Conservation (phyloP, 2,329 filamentous ascomycete species). For the Pseudocercospora pini-densiflorae region DNA sequence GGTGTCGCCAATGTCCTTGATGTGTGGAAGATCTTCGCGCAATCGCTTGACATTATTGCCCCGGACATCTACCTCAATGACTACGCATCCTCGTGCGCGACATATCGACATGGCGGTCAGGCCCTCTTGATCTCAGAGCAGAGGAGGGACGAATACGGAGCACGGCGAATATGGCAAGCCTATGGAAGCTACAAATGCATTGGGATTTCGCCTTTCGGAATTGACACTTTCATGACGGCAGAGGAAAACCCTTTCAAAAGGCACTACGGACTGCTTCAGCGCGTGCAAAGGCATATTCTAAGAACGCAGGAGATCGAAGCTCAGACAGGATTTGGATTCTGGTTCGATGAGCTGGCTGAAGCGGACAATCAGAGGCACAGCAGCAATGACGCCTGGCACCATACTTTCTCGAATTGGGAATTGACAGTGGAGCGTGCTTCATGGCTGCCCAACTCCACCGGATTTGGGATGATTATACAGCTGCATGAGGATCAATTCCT, state of each 20-base stretch:
- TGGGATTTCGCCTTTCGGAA: conserved; percentile 48
- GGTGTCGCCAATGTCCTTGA: conserved; percentile 49
- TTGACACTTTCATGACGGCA: conserved; percentile 46
- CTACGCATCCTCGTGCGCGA: conserved; percentile 50
- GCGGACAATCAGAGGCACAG: conserved; percentile 18
- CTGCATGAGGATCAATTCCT: conserved; percentile 46
- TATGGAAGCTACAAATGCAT: conserved; percentile 48
- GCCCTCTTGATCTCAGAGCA: conserved; percentile 60
- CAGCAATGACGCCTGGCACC: conserved; percentile 35
- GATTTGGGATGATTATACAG: conserved; percentile 51
- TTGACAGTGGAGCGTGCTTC: conserved; percentile 50
- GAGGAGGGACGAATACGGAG: conserved; percentile 53
- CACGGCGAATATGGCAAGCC: conserved; percentile 49
- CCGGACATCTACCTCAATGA: conserved; percentile 58
- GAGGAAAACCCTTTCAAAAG: conserved; percentile 41
- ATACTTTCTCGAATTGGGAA: conserved; percentile 42
- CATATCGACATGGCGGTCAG: conserved; percentile 51
- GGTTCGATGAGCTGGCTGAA: conserved; percentile 45
- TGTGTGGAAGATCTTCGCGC: conserved; percentile 51
- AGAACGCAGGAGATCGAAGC: conserved; percentile 44
- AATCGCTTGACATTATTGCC: conserved; percentile 51
- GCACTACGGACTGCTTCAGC: conserved; percentile 48
- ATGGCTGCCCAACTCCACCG: conserved; percentile 48
- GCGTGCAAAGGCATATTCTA: conserved; percentile 44
- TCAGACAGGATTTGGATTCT: conserved; percentile 47